These are phyloP conservation scores for Cairneyella variabilis DNA, from an alignment of 495 filamentous ascomycete species.

Conservation along the genomic window DNA sequence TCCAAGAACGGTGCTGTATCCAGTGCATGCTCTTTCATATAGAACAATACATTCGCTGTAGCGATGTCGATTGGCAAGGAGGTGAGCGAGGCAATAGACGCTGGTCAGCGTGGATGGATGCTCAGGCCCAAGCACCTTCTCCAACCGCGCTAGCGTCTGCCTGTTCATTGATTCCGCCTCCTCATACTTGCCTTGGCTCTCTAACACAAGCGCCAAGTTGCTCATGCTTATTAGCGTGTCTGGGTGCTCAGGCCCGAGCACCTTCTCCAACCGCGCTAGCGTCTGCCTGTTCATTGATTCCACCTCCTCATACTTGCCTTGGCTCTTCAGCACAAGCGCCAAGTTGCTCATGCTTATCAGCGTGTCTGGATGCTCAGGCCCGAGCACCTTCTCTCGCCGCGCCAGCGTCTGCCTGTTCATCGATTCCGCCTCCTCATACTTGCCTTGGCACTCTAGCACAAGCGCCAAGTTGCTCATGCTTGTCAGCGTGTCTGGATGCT, in stretches of 20 bases:
- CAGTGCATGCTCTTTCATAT: no score
- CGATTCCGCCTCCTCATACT: no score
- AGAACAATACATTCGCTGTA: no score
- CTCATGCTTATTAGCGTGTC: not conserved
- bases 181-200: not conserved
- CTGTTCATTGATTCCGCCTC: conserved; percentile 1
- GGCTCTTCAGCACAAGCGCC: not conserved
- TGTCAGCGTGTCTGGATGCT: no score
- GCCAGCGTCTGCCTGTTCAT: no score
- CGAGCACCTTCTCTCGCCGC: conserved; percentile 10
- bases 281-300: not conserved
- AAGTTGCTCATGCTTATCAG: conserved; percentile 8
- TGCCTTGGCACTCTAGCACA: not conserved
- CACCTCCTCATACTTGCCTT: conserved; percentile 5
- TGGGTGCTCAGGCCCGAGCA: not conserved
- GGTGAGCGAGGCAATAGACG: no score
- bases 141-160: not conserved
- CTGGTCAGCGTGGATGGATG: no score
- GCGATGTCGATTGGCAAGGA: no score
- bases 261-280: not conserved
- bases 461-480: not conserved
- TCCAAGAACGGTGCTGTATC: no score
- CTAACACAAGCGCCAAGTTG: not conserved
- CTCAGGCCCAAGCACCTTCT: conserved; percentile 9
- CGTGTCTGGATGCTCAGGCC: conserved; percentile 10